Percentiles rank a stretch among this genome's conserved stretches.
Evolutionary conservation across 2,329 filamentous ascomycete species (phyloP).

Genomic region (Didymosphaeria variabile): DNA sequence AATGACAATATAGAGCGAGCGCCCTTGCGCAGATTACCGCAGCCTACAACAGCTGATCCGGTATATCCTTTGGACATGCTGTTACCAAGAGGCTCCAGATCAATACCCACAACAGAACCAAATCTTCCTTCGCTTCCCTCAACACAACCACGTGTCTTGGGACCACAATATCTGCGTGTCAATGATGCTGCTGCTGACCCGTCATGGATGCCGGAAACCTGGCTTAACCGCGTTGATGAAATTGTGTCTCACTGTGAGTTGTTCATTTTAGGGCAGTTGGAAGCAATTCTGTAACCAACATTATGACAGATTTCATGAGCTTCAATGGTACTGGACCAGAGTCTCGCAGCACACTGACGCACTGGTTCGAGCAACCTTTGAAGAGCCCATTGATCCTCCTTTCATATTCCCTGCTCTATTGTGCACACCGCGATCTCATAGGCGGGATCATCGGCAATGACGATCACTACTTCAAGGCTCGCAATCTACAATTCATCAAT

Average conservation of each 20-base stretch:
- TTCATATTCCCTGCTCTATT: conserved; percentile 22
- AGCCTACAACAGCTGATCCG: not conserved
- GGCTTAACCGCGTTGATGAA: conserved; percentile 21
- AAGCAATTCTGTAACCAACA: not conserved
- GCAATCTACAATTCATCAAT: conserved; percentile 25
- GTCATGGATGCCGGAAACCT: conserved; percentile 19
- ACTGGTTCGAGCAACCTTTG: conserved; percentile 20
- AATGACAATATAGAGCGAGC: not conserved
- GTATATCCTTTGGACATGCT: not conserved
- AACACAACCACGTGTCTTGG: not conserved
- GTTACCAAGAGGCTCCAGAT: not conserved
- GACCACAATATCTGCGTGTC: conserved; percentile 6
- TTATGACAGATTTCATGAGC: not conserved
- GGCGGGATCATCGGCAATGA: conserved; percentile 16
- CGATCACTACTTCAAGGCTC: conserved; percentile 24
- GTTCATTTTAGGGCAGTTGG: not conserved
- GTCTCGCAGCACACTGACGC: conserved; percentile 16
- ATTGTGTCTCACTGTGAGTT: conserved; percentile 22
- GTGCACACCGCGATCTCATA: conserved; percentile 21
- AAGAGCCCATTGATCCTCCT: conserved; percentile 22
- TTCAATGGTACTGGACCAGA: conserved; percentile 11
- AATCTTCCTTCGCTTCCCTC: not conserved
- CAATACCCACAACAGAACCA: not conserved
- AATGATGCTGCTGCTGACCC: conserved; percentile 12
- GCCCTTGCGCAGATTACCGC: not conserved